Evolutionary conservation across 164 flowering plant species (phyloP), one percentile per base, ranked within the genome.

Genomic region (Magnolia kwangsiensis): DNA sequence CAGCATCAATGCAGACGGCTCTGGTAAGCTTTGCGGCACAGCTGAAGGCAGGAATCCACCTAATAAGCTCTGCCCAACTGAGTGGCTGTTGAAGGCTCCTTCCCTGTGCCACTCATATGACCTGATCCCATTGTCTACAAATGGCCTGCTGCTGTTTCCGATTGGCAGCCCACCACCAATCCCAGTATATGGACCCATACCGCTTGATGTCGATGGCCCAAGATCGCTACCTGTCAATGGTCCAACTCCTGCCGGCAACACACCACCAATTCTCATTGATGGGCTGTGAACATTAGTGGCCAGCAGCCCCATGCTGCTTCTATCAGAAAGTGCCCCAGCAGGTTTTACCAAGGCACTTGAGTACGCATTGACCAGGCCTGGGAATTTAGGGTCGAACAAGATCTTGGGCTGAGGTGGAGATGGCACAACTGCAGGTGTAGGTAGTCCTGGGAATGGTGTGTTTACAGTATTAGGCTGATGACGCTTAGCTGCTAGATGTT

Each of bases 401-500:
- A 70, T 77, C 29, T 72, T 67, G 11, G 50, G 16, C 84, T 55
- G 63, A 78, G 18, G 82, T 63, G 76, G 67, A 31, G 75, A 67
- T 68, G 45, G 69, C 61, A 55, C 61, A 55, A 13, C 51, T 21
- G 50, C 51, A 29, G 27, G 27, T 1, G 59, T 51, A 64, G 74
- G 27, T 2, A 3, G 67, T 71, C n/a, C 50, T 58, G 59, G 66
- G 37, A 73, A 76, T 6, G 75, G 72, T 45, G 45, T 45, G 10
- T 27, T 27, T 18, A 72, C 45, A 24, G 49, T 19, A 19, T 14
- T 14, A 67, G 77, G 68, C 14, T 80, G 80, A 27, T 73, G 27
- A 63, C 81, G 88, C 69, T 84, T 85, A 9, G 18, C 19, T 20
- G 24, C 71, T n/a, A 82, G 68, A n/a, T 8, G 85, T 78, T 80